Evolutionary conservation across 1,284 basidiomycete genomes (phyloP).

Genomic region (Cutaneotrichosporon mucoides): DNA sequence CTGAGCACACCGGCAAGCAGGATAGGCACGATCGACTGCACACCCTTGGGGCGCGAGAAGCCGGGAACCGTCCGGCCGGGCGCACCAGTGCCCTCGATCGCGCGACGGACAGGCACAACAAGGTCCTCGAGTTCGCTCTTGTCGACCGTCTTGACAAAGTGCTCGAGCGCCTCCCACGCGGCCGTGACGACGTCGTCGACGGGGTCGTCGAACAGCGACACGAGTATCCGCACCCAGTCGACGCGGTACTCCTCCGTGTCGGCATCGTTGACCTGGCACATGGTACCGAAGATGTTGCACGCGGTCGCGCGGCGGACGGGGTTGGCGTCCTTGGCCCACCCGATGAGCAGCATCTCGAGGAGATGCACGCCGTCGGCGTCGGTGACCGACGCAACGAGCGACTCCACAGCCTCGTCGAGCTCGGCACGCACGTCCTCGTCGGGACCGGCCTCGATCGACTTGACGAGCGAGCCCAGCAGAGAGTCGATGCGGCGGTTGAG

Average conservation of each 20-base stretch:
- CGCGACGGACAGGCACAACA: slow-evolving; percentile 82
- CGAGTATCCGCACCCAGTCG: slow-evolving; percentile 92
- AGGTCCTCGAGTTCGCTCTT: slow-evolving; percentile 90
- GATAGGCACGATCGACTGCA: slow-evolving; percentile 81
- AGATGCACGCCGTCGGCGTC: slow-evolving; percentile 84
- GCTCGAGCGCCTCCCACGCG: slow-evolving; percentile 79
- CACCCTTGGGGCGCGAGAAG: slow-evolving; percentile 83
- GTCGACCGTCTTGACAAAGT: slow-evolving; percentile 82
- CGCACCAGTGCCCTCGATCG: slow-evolving; percentile 79
- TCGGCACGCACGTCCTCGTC: slow-evolving; percentile 67
- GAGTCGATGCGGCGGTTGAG: slow-evolving; percentile 75
- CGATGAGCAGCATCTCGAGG: slow-evolving; percentile 81
- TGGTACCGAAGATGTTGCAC: slow-evolving; percentile 69
- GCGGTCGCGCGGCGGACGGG: slow-evolving; percentile 70
- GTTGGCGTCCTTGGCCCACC: slow-evolving; percentile 75
- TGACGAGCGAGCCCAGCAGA: slow-evolving; percentile 71
- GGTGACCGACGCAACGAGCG: slow-evolving; percentile 69
- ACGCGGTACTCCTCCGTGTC: slow-evolving; percentile 80
- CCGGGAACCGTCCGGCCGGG: slow-evolving; percentile 78
- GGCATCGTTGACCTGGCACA: slow-evolving; percentile 71
- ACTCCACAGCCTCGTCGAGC: slow-evolving; percentile 67
- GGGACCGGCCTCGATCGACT: slow-evolving; percentile 57
- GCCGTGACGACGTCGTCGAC: slow-evolving; percentile 71
- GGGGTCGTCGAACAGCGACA: slow-evolving; percentile 78
- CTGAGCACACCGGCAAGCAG: slow-evolving; percentile 71